These are phyloP conservation scores for Vitis amurensis DNA, from an alignment of 164 flowering plant genomes.

Conservation along the genomic window DNA sequence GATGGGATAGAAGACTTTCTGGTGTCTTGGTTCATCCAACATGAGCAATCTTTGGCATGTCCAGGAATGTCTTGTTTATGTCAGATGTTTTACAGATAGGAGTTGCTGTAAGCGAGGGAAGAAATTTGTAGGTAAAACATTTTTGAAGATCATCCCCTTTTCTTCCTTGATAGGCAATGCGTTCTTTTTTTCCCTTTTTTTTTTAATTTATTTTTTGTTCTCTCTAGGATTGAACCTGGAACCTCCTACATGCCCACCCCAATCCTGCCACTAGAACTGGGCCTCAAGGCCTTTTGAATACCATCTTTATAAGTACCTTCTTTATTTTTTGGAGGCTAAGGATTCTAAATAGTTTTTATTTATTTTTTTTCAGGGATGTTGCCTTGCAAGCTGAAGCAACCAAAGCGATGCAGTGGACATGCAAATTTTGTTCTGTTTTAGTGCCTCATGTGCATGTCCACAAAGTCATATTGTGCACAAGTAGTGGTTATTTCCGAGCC, in stretches of 20 bases:
- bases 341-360: neutral
- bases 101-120: neutral
- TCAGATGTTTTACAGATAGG: neutral
- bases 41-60: neutral
- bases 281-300: neutral
- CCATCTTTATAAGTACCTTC: no score
- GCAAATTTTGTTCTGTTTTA: constrained; percentile 47
- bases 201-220: no score
- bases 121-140: no score
- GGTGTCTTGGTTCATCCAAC: no score
- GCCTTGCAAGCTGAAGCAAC: constrained; percentile 54
- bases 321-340: no score
- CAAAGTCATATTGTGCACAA: constrained; percentile 57
- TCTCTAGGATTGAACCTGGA: no score
- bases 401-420: constrained; percentile 36
- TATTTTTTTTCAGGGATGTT: constrained; percentile 55
- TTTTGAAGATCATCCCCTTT: neutral
- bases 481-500: constrained; percentile 71
- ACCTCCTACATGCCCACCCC: no score
- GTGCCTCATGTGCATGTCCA: constrained; percentile 77
- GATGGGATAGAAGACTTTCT: no score
- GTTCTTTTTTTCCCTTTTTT: no score
- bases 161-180: neutral
- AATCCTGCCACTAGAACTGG: no score
- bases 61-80: neutral